A percentile compares a stretch with the other conserved stretches of the same genome.
Conservation (phyloP, 2,329 filamentous ascomycete genomes). For the Colletotrichum truncatum region DNA sequence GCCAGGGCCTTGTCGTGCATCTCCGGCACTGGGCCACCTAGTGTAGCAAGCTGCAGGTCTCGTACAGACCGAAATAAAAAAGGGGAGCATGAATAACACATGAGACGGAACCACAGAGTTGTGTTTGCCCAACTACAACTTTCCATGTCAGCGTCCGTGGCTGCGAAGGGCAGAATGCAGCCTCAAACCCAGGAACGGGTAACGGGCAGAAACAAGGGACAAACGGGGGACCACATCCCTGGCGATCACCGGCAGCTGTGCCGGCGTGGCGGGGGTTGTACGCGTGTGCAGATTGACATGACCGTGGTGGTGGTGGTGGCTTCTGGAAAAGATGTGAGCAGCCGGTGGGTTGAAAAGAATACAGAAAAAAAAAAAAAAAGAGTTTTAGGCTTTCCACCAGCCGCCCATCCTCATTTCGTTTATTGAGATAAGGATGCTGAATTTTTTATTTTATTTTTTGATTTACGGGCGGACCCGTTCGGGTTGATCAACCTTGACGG, state of each 20-base stretch:
- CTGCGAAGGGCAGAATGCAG: not conserved
- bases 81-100: not conserved
- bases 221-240: slow-evolving; percentile 5
- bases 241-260: slow-evolving; percentile 21
- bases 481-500: not conserved
- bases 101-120: not conserved
- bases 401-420: slow-evolving; percentile 26
- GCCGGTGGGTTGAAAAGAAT: not conserved
- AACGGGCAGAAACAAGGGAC: slow-evolving; percentile 4
- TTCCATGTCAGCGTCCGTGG: not conserved
- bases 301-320: not conserved
- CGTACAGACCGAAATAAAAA: not conserved
- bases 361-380: too few relatives aligned
- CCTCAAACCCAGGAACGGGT: not conserved
- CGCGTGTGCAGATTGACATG: slow-evolving; percentile 10
- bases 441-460: not conserved
- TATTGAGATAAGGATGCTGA: not conserved
- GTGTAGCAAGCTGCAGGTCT: not conserved
- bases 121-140: not conserved
- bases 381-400: slow-evolving; percentile 1
- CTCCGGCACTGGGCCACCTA: not conserved
- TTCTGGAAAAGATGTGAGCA: not conserved
- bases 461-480: not conserved
- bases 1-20: slow-evolving; percentile 13
- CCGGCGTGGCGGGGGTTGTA: slow-evolving; percentile 24